A percentile compares a stretch with the other conserved stretches of the same genome.
phyloP scores from a whole-genome alignment of 495 filamentous ascomycete genomes.

The Trichocladium uniseriatum region DNA sequence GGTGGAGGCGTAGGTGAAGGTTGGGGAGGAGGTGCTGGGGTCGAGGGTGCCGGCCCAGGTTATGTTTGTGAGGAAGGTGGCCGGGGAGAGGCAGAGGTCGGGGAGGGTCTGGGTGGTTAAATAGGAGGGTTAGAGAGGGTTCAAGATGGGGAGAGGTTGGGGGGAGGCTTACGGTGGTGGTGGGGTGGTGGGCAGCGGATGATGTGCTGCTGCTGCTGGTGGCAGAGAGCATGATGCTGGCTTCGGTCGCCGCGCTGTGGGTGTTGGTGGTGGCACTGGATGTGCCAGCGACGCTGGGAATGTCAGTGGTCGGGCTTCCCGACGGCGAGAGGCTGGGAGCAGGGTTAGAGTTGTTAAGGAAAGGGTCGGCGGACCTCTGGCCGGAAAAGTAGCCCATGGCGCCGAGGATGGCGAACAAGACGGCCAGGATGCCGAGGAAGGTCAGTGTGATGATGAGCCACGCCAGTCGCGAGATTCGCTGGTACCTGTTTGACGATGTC shows the following conservation, averaged over 20 bases:
- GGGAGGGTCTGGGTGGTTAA: neutral
- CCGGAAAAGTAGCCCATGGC: conserved; percentile 15
- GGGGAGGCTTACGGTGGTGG: too few species aligned
- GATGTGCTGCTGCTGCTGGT: too few species aligned
- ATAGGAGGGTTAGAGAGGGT: neutral
- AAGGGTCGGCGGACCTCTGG: conserved; percentile 6
- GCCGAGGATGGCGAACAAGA: conserved; percentile 23
- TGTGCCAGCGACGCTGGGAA: conserved; percentile 1
- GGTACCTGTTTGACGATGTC: too few species aligned
- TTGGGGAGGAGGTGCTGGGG: neutral
- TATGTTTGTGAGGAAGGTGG: conserved; percentile 12
- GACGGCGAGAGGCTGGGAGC: neutral
- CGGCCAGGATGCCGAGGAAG: conserved; percentile 16
- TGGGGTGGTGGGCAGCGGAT: too few species aligned
- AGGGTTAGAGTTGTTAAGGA: too few species aligned
- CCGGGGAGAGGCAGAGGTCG: conserved; percentile 7
- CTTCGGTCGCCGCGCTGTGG: too few species aligned
- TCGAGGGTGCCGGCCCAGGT: conserved; percentile 11
- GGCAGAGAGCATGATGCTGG: too few species aligned
- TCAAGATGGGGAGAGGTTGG: neutral
- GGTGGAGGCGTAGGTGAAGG: conserved; percentile 3
- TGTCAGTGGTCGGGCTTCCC: conserved; percentile 3
- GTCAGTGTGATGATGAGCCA: conserved; percentile 14
- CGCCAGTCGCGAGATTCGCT: conserved; percentile 8
- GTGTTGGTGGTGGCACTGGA: too few species aligned